Evolutionary conservation across 2,329 filamentous ascomycete genomes (phyloP).

Genomic region (Hypoxylon sp.): DNA sequence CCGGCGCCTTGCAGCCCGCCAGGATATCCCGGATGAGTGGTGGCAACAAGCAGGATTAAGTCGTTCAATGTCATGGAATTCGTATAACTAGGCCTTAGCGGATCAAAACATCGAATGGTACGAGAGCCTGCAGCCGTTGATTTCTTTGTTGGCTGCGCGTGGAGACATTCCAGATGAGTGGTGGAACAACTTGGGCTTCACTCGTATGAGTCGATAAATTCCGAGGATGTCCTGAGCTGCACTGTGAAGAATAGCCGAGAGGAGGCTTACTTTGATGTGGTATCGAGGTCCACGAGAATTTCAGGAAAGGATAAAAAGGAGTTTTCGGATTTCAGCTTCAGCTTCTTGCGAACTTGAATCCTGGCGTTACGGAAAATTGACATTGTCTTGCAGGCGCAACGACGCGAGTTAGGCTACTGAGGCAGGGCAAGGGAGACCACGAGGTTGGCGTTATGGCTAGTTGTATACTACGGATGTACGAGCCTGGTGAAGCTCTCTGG

Average conservation of each 20-base stretch:
- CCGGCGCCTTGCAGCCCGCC: slow-evolving; percentile 74
- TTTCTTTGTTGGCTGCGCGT: not conserved
- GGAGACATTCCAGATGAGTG: not conserved
- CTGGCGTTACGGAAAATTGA: slow-evolving; percentile 21
- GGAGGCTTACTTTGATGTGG: not conserved
- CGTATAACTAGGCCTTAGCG: slow-evolving; percentile 37
- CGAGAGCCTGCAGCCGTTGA: not conserved
- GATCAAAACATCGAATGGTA: not conserved
- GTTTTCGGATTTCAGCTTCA: not conserved
- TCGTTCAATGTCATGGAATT: slow-evolving; percentile 64
- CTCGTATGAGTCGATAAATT: not conserved
- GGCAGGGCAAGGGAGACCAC: slow-evolving; percentile 1
- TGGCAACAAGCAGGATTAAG: slow-evolving; percentile 79
- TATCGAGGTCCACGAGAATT: not conserved
- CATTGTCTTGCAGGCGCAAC: not conserved
- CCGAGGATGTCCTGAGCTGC: not conserved
- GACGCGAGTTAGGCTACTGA: not conserved
- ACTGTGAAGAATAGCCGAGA: not conserved
- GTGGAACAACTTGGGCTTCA: not conserved
- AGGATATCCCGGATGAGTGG: slow-evolving; percentile 86
- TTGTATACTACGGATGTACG: not conserved
- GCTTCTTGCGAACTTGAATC: not conserved
- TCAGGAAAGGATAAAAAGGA: not conserved
- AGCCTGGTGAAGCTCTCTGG: not conserved
- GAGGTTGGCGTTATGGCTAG: slow-evolving; percentile 13